Base-by-base conservation (phyloP, 352 stramenopile species). In the Phytophthora quininea region DNA sequence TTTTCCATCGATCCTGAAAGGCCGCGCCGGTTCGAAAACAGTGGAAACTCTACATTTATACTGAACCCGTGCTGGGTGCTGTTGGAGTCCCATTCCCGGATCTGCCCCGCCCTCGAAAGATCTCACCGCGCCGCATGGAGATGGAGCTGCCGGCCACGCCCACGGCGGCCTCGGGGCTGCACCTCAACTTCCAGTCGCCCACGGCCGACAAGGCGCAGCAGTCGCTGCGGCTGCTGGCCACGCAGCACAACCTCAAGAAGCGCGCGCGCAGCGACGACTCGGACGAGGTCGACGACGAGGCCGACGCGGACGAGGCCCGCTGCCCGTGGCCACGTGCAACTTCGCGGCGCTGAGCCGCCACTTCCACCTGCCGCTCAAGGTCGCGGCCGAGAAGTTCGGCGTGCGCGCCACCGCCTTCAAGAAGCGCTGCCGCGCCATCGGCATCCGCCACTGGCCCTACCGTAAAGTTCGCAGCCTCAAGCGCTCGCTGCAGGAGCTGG, bases 391-490 rank as follows among this genome's bases (percentile, higher is more conserved):
- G 62, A 90, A 91, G 69, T 91, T 91, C 59, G 83, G 83, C 29
- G 83, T 91, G 12, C 80, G 83, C 6, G 83, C 83, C 19, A 91
- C 83, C 8, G 83, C 83, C 35, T 91, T 91, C 74, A 90, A 92
- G 70, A 92, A 92, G 58, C 73, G 81, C 42, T 90, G 84, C 65
- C 77, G 84, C 7, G 80, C 81, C 27, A 91, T 91, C 51, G 84
- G 82, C 32, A 89, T 90, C 61, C 80, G 84, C 10, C 81, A 91
- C 69, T 91, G 81, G 82, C 80, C 82, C 38, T 89, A 89, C 58
- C 77, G 81, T n/a, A 92, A 92, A 54, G 84, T 92, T 32, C 81
- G 84, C 49, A 89, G 79, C 46, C 72, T 92, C 50, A 90, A 89
- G 64, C 79, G 84, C 1, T 88, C 78, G 14, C 58, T 92, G 24